Evolutionary conservation across 805 yeast species (phyloP), one percentile per base, ranked within the genome.

Genomic region (Starmerella lactis-condensi): DNA sequence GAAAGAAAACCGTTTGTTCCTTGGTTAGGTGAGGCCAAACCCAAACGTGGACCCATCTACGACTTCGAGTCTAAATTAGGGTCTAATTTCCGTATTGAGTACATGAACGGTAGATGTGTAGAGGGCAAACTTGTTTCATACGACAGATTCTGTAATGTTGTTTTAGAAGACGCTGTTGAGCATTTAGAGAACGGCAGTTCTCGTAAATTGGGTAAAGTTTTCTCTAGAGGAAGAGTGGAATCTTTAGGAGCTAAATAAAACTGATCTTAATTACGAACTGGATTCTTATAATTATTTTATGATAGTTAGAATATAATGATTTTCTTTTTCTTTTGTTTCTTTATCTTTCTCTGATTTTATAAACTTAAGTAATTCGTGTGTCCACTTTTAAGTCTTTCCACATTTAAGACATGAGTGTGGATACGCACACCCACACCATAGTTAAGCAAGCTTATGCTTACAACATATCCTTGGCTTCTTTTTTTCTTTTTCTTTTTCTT

Each of bases 81-180:
- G 50, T 62, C 74, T 43, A 53, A 62, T 42, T 69, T 85, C 24
- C 65, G 73, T 44, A 85, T 83, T 32, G 73, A 76, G 45, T 70
- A 89, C 49, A 65, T 72, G 42, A 92, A 93, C 9, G 94, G 93
- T 5, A 69, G 95, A 48, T 72, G 72, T 43, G 70, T 76, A n/a
- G 61, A 62, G 12, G 98, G 98, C 22, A 57, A 60, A 1, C 64
- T 85, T 44, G 79, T 77, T 44, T 95, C 96, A 21, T 82, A 77
- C 53, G 99, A 89, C 53, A 94, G 83, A 52, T 75, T 81, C 48
- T 81, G 85, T 93, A 89, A 89, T 49, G 60, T 71, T 25, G 75
- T 71, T 10, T 55, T 71, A 28, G 75, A 69, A 24, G 68, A 69
- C 30, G 73, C 72, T 3, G 46, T 53, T 16, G 95, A 89, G 52